Evolutionary conservation across 202 grass and related monocot species (phyloP), one percentile per base, ranked within the genome.

Genomic region (Musa balbisiana): DNA sequence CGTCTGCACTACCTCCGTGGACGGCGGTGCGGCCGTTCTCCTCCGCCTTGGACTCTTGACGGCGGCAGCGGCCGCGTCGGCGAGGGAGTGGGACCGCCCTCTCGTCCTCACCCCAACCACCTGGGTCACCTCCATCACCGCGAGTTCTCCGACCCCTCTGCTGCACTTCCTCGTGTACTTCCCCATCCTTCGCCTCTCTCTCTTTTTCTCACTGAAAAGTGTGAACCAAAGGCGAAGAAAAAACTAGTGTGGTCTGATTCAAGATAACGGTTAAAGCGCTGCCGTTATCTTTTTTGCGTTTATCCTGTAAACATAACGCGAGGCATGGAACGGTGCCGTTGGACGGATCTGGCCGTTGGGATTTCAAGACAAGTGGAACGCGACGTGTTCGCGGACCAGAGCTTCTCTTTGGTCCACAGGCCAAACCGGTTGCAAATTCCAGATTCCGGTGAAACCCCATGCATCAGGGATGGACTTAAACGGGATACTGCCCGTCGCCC

Each of bases 151-250:
- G 20, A 74, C 22, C 72, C 68, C 68, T 71, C 9, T 22, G 21
- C 49, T 55, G 79, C 83, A 27, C 52, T 79, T 89, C 77, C 74
- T 50, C 62, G 79, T 68, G 73, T 53, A 71, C 72, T 77, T 87
- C 49, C 88, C 81, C 82, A 78, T 85, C 62, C 29, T 62, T 55
- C 70, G 8, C 27, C 55, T 65, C 63, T 54, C 75, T 2, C 55
- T 19, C 12, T 43, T 43, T 43, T 43, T 43, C 33, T 43, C 33
- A 43, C 33, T 6, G 33, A 43, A 43, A 43, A 43, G 33, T 43
- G 33, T 43, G 33, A 43, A 5, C 33, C 33, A 43, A 43, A 43
- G 0, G 33, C 33, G 33, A 43, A 43, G 33, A 43, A 43, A 43
- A 43, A 43, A 55, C 25, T 15, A 3, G 10, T 8, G 67, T 51